Evolutionary conservation across 208 protist genomes (phyloP), one percentile per base, ranked within the genome.

Genomic region (Trypanosomatidae sp.): DNA sequence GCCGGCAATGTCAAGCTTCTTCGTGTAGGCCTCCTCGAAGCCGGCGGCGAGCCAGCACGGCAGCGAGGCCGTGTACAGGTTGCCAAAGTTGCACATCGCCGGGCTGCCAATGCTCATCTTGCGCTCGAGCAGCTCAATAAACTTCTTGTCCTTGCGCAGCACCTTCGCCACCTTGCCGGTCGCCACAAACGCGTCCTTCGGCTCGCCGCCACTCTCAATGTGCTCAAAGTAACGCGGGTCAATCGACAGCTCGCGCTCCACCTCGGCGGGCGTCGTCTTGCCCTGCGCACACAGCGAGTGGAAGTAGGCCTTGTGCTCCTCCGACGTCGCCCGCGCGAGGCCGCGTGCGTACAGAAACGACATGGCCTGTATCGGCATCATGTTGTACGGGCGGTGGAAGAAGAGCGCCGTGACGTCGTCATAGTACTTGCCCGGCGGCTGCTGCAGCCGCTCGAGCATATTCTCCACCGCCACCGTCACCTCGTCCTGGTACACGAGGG

Each of bases 341-440:
- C 69, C 85, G 33, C 85, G 76, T 23, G 72, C 64, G 67, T 90
- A 91, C 18, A 93, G 67, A 52, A 88, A 88, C 33, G 71, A 78
- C 74, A 90, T 88, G 39, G 85, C 85, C 57, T 91, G 80, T 48
- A 93, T 82, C 7, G 85, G 85, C 85, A 93, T 93, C 85, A 93
- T 90, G 61, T 90, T 80, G 64, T 91, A 93, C 20, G 85, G 85
- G 43, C 85, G 85, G 56, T 93, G 85, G 60, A 93, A 90, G 70
- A 93, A 93, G 49, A 93, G 66, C 22, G 71, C 76, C 25, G 74
- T 40, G 51, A 93, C 71, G 22, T 82, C 67, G 45, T 91, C 74
- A 64, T 90, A 93, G 63, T 86, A 91, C 53, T 85, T 73, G 38
- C 74, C 71, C 2, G 85, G 68, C 13, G 58, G 41, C 42, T 61